Percentiles rank a stretch among this genome's conserved stretches.
These are phyloP conservation scores for Phytophthora melonis DNA, from an alignment of 352 stramenopile species.

Conservation along the genomic window DNA sequence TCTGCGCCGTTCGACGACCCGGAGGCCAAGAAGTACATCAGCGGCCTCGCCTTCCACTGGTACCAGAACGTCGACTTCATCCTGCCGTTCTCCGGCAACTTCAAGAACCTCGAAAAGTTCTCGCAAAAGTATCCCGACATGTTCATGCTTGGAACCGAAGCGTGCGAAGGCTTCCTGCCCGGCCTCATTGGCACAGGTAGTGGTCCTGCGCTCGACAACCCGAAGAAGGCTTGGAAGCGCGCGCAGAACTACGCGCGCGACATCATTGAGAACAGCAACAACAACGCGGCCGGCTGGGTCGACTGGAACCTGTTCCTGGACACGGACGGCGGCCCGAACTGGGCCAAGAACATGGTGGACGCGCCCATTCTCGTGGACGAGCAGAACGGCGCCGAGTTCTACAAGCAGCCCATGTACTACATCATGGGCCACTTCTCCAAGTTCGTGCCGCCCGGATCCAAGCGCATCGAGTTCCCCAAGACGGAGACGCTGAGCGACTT, in stretches of 20 bases:
- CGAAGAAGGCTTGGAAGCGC: constrained; percentile 60
- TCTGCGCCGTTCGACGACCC: constrained; percentile 51
- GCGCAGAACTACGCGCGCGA: constrained; percentile 83
- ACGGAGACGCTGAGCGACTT: constrained; percentile 45
- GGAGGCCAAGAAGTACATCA: constrained; percentile 73
- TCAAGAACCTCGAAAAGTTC: constrained; percentile 59
- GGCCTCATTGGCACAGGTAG: constrained; percentile 53
- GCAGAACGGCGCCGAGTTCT: constrained; percentile 62
- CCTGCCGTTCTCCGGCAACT: constrained; percentile 9
- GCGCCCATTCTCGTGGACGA: constrained; percentile 78
- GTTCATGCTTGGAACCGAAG: constrained; percentile 83
- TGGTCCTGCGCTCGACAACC: constrained; percentile 46
- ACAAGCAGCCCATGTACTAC: constrained; percentile 89
- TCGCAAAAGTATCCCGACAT: constrained; percentile 63
- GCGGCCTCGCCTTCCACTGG: constrained; percentile 89
- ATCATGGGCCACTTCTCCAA: constrained; percentile 80
- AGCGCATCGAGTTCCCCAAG: constrained; percentile 49
- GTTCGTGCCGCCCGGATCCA: constrained; percentile 60
- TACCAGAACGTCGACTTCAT: constrained; percentile 76
- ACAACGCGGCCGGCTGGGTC: constrained; percentile 78
- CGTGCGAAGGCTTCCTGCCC: constrained; percentile 69
- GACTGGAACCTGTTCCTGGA: constrained; percentile 91
- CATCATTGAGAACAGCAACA: constrained; percentile 89
- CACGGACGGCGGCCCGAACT: constrained; percentile 75
- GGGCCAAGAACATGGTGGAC: constrained; percentile 77